A percentile compares a stretch with the other conserved stretches of the same genome.
phyloP scores from a whole-genome alignment of 1,284 basidiomycete genomes.

The Inonotus obliquus region DNA sequence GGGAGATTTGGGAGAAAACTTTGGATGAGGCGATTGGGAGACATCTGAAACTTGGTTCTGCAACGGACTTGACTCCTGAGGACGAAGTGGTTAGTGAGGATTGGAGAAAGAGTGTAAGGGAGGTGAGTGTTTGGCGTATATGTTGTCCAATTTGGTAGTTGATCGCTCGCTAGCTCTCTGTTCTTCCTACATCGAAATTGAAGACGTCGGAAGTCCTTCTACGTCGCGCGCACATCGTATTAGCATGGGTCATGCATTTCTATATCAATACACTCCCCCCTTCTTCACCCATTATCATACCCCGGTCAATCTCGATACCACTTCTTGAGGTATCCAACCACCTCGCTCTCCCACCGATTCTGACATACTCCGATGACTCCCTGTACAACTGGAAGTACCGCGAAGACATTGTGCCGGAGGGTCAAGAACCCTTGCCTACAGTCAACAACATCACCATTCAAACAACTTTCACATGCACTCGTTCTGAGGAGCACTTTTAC shows the following conservation, averaged over 20 bases:
- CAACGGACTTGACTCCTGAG: slow-evolving; percentile 31
- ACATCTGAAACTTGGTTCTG: slow-evolving; percentile 55
- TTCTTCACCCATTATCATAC: slow-evolving; percentile 52
- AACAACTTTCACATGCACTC: slow-evolving; percentile 76
- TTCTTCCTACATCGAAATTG: slow-evolving; percentile 48
- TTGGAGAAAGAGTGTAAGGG: slow-evolving; percentile 62
- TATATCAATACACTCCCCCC: slow-evolving; percentile 80
- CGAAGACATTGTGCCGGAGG: slow-evolving; percentile 14
- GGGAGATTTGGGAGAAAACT: slow-evolving; percentile 67
- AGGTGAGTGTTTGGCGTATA: slow-evolving; percentile 38
- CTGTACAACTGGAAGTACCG: slow-evolving; percentile 84
- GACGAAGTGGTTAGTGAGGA: slow-evolving; percentile 36
- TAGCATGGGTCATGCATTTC: slow-evolving; percentile 84
- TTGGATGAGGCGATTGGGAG: slow-evolving; percentile 48
- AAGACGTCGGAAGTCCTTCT: slow-evolving; percentile 59
- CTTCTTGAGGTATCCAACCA: slow-evolving; percentile 71
- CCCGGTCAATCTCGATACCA: slow-evolving; percentile 71
- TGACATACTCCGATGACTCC: slow-evolving; percentile 93
- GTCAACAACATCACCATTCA: slow-evolving; percentile 57
- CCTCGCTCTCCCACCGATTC: slow-evolving; percentile 83
- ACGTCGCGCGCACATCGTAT: slow-evolving; percentile 80
- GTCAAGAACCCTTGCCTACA: slow-evolving; percentile 32
- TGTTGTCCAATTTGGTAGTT: background rate
- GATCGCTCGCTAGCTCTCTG: slow-evolving; percentile 34
- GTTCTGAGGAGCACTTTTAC: slow-evolving; percentile 90